Base-by-base conservation (phyloP, 2,329 filamentous ascomycete genomes). In the Metarhizium robertsii region DNA sequence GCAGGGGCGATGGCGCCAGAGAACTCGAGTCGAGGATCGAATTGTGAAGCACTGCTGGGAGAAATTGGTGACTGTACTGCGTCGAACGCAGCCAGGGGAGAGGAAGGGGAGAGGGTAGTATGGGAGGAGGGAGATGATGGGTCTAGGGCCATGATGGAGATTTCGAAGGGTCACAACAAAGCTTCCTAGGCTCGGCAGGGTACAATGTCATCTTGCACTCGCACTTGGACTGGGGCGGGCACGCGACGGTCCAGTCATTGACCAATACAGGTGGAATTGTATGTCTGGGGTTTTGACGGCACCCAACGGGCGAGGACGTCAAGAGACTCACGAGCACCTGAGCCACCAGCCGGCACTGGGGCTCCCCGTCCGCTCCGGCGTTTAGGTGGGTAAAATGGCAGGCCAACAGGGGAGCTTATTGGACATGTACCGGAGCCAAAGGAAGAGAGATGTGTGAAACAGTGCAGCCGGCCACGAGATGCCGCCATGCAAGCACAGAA, bases 141-240 rank as follows among this genome's bases (percentile, higher is more conserved):
- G 50, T 40, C 47, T 29, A 54, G 38, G 54, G 55, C 54, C 59
- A 60, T 60, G 52, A 59, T 50, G 57, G 32, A 47, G 49, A 49
- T 51, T 49, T 55, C 53, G 52, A 45, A 30, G 49, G 52, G 45
- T 13, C 34, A 34, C 36, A 40, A 51, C 25, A 25, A 25, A 52
- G 47, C 53, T 55, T 55, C 36, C 42, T 54, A 55, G 51, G 47
- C 53, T 36, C 42, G 34, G 40, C 42, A 20, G 29, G 42, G 30
- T 53, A 36, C 42, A 38, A 50, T 53, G 32, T 53, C 38, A 53
- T 25, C 34, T 36, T 36, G 34, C 47, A 46, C 40, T 51, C 36
- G 29, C 47, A 18, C 20, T 46, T 46, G 43, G 7, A 46, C 7
- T n/a, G 11, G 45, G 45, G 45, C 20, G 29, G 53, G 53, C 48